Base-by-base conservation (phyloP, 257 asterid species). In the Nicotiana undulata region DNA sequence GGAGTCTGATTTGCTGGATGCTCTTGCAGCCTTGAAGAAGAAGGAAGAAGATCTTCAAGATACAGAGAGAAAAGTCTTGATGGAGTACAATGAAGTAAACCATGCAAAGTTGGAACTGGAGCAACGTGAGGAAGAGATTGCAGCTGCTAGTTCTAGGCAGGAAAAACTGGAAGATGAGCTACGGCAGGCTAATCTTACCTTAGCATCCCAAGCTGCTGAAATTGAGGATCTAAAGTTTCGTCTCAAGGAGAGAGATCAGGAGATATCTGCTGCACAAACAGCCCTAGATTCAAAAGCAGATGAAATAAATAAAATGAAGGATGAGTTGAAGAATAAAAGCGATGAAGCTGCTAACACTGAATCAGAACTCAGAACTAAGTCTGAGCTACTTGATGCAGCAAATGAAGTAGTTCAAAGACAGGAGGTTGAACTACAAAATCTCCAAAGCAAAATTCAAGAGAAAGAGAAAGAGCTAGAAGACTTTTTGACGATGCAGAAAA, bases 41-140 rank as follows among this genome's bases (percentile, higher is more conserved):
- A 93, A 92, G 88, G 99, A 95, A 85, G 94, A 93, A 53, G 91
- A 91, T 75, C 83, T 93, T 56, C 96, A 88, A 82, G 91, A 91
- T 70, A 92, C 96, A 1, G 99, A 95, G 86, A 89, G 82, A 79
- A 89, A 86, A 70, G 81, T 95, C 53, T 67, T 70, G 63, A 31
- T 37, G 49, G 99, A 93, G 66, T 87, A 83, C 86, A 80, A 83
- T 16, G 90, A 89, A 68, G 80, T 93, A 63, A 85, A 86, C 77
- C 86, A 29, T 59, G 89, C 94, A 51, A 89, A 85, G 82, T 85
- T 80, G 86, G 93, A 92, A 77, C 86, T 93, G 85, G 90, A 85
- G 84, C 76, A 34, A 58, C 88, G 93, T 59, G 90, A 88, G 81
- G 87, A 85, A 76, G 94, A 88, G 79, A 83, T 92, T 9, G 82